Evolutionary conservation across 2,329 filamentous ascomycete species (phyloP), one percentile per base, ranked within the genome.

Genomic region (Calonectria henricotiae): DNA sequence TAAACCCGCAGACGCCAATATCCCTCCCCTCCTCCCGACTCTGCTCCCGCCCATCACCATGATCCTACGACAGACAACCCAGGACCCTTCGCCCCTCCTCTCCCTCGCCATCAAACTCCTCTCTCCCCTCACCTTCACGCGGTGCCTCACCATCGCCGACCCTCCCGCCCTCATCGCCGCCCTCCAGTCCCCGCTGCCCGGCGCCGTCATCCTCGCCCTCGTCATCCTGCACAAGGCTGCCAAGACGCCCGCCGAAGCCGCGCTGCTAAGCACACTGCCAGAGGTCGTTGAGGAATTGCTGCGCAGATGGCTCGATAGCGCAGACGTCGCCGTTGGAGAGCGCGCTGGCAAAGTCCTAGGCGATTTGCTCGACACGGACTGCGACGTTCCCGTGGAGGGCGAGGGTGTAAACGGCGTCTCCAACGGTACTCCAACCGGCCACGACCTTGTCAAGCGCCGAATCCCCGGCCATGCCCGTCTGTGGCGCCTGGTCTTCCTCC

Each of bases 131-230:
- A 79, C 81, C 44, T 89, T 91, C 75, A 83, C 83, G 4, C 83
- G 88, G 51, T 82, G 86, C 17, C 82, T 91, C 71, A 81, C 84
- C 1, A 79, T 91, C 8, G 87, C 88, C 12, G 85, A 88, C 27
- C 83, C 86, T 49, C 83, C 86, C 6, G 82, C 86, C 15, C 79
- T 91, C 4, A 80, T 89, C 58, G 82, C 83, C 43, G 89, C 89
- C 27, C 82, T 91, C 17, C 79, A 80, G 55, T 90, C 89, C 1
- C 85, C 88, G 1, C 83, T 88, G 0, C 85, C 89, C 0, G 86
- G 88, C 2, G 88, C 88, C 35, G 90, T 89, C 76, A 81, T 90
- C 17, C 86, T 92, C 27, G 89, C 86, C 75, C 83, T 92, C 74
- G 80, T 85, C 64, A 83, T 91, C 65, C 76, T 91, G 32, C 82